phyloP scores from a whole-genome alignment of 2,329 filamentous ascomycete genomes.

The Podosphaera fusca region DNA sequence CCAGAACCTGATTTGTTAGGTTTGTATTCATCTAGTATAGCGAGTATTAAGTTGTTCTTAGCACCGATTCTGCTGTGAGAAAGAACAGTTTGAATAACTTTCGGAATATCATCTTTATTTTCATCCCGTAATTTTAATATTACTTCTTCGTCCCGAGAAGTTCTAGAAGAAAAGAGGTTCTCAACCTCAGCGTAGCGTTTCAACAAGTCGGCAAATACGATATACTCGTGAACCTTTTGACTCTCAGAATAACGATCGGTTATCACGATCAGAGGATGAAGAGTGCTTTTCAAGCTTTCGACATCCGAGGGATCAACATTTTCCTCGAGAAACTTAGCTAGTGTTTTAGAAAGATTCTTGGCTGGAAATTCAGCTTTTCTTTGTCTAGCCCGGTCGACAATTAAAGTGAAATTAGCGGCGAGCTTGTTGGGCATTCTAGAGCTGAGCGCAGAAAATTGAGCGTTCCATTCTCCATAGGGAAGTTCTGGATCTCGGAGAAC shows the following conservation, averaged over 20 bases:
- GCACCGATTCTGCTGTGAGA: constrained; percentile 81
- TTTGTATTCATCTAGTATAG: constrained; percentile 80
- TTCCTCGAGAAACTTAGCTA: constrained; percentile 75
- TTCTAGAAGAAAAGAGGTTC: constrained; percentile 65
- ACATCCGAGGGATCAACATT: constrained; percentile 52
- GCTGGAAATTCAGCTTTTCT: constrained; percentile 77
- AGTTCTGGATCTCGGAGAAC: constrained; percentile 77
- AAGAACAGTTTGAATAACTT: constrained; percentile 70
- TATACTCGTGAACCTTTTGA: constrained; percentile 73
- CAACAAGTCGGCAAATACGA: constrained; percentile 57
- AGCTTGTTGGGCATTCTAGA: constrained; percentile 92
- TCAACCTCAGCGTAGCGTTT: constrained; percentile 67
- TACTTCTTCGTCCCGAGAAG: constrained; percentile 76
- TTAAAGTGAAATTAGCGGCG: constrained; percentile 56
- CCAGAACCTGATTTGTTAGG: constrained; percentile 82
- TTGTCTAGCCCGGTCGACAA: constrained; percentile 61
- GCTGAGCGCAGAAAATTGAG: constrained; percentile 89
- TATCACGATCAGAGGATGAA: constrained; percentile 56
- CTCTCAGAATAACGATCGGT: constrained; percentile 67
- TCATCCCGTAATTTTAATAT: constrained; percentile 84
- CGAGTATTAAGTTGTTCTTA: constrained; percentile 84
- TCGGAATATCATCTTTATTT: constrained; percentile 75
- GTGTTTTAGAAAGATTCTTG: constrained; percentile 62
- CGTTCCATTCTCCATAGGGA: constrained; percentile 89
- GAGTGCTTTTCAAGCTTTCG: constrained; percentile 45